Evolutionary conservation across 2,329 filamentous ascomycete genomes (phyloP), one percentile per base, ranked within the genome.

Genomic region (Didymella pinodella): DNA sequence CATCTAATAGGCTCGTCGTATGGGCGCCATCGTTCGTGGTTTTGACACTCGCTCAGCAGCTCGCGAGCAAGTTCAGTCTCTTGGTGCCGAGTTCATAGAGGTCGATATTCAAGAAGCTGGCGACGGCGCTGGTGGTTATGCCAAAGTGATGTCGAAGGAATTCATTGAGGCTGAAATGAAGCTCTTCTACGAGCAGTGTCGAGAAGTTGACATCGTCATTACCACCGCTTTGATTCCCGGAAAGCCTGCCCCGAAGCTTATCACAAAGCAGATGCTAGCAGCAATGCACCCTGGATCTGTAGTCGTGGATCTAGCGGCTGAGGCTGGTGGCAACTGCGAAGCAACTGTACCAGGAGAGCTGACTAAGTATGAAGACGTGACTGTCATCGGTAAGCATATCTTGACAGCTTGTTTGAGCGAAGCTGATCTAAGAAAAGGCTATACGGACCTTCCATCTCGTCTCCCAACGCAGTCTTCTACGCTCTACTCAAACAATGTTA

Each of bases 81-180:
- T 96, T 0, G 93, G 93, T 26, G 93, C 92, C 18, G 93, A 96
- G 71, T 96, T 96, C 69, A 86, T 96, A 66, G 91, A 96, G 77
- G 92, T 96, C 22, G 89, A 92, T 14, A 83, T 96, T 22, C 76
- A 94, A 65, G 93, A 97, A 77, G 92, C 95, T 60, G 93, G 93
- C 2, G 88, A 90, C 12, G 92, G 92, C 2, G 88, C 90, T 8
- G 92, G 93, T 28, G 93, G 93, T 16, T 97, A 97, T 71, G 92
- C 91, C 52, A 96, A 96, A 72, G 91, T 93, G 72, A 96, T 96
- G 92, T 95, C 91, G 54, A 93, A 94, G 71, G 92, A 94, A 66
- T 97, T 96, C 71, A 92, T 95, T 74, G 91, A 92, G 61, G 92
- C 92, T 6, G 92, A 97, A 76, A 96, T 96, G 92, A 93, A 91